Evolutionary conservation across 140 eudicot genomes (phyloP).

Genomic region (Cichorium intybus): DNA sequence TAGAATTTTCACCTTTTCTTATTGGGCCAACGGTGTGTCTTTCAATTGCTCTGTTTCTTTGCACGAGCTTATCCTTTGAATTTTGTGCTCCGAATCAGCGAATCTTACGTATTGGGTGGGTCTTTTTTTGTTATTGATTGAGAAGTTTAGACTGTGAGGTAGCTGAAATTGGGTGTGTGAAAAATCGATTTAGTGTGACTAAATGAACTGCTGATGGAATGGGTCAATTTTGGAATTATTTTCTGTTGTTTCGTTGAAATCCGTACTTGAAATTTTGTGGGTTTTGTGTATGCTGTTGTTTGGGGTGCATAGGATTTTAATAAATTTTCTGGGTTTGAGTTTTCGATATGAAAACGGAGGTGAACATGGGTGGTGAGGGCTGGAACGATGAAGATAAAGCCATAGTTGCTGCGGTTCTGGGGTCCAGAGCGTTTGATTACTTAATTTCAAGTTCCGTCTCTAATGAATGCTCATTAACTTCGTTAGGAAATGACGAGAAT

Average conservation of each 20-base stretch:
- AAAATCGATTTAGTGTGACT: constrained; percentile 1
- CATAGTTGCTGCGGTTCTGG: constrained; percentile 65
- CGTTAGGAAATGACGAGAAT: constrained; percentile 58
- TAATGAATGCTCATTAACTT: constrained; percentile 57
- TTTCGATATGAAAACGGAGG: constrained; percentile 41
- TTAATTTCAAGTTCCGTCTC: constrained; percentile 57
- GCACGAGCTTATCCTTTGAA: background rate
- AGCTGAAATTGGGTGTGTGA: constrained; percentile 14
- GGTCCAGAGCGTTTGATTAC: constrained; percentile 67
- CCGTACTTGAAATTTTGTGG: background rate
- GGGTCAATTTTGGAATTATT: background rate
- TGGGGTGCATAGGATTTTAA: constrained; percentile 23
- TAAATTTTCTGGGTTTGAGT: background rate
- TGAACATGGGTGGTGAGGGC: constrained; percentile 47
- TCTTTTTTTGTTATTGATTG: background rate
- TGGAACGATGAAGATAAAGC: constrained; percentile 77
- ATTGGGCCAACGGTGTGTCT: constrained; percentile 14
- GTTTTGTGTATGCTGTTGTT: background rate
- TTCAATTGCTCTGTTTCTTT: background rate
- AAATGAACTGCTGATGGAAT: background rate
- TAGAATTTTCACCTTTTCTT: background rate
- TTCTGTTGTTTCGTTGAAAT: background rate
- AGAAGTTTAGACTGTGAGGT: background rate
- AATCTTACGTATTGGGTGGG: background rate
- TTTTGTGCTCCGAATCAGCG: background rate